Conservation (phyloP, 257 asterid species). For the Salvia hispanica region DNA sequence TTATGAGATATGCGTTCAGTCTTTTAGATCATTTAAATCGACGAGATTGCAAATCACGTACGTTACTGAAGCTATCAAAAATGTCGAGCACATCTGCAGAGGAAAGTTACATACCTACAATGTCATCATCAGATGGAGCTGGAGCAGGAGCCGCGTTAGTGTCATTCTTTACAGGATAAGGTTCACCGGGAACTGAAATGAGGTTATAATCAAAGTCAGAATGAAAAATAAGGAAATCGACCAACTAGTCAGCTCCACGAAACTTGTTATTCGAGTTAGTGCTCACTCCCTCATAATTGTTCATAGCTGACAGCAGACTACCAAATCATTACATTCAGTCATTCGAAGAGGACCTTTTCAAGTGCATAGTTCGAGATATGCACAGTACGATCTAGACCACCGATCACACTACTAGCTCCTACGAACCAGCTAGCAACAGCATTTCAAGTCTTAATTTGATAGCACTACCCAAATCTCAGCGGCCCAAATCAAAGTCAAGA, state of each 20-base stretch:
- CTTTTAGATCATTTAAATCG: neutral
- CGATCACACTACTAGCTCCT: neutral
- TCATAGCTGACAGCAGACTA: neutral
- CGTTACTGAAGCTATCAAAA: neutral
- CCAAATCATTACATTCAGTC: neutral
- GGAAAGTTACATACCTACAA: slow-evolving; percentile 53
- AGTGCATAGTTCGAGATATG: neutral
- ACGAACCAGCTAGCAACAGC: neutral
- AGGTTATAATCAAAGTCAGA: slow-evolving; percentile 22
- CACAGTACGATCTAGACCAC: neutral
- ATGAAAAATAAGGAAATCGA: neutral
- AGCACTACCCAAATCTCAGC: too few relatives aligned
- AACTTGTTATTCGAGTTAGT: neutral
- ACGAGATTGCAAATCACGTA: neutral
- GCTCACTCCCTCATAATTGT: slow-evolving; percentile 5
- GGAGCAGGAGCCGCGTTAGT: slow-evolving; percentile 67
- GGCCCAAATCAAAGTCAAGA: neutral
- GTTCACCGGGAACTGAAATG: slow-evolving; percentile 86
- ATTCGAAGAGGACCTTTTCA: neutral
- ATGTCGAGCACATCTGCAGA: neutral
- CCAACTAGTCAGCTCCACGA: neutral
- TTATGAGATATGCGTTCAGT: slow-evolving; percentile 18
- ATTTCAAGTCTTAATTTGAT: too few relatives aligned
- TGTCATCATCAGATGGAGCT: slow-evolving; percentile 57
- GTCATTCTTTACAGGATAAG: slow-evolving; percentile 50